Evolutionary conservation across 352 stramenopile genomes (phyloP).

Genomic region (Pythium graminicola): DNA sequence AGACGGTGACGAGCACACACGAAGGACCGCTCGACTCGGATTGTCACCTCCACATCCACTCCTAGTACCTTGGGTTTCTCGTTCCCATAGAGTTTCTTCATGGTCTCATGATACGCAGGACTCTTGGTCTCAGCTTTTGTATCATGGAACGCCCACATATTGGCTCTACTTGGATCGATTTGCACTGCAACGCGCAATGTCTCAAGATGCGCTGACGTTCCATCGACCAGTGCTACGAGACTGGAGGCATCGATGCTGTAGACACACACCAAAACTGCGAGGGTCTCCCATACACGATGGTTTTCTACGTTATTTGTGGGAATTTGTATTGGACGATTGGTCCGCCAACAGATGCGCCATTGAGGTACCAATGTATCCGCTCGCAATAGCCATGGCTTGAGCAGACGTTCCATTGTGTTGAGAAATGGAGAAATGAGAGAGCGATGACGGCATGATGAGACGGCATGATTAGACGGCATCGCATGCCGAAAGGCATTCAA

Average conservation of each 20-base stretch:
- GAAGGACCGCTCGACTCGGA: neutral
- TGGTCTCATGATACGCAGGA: neutral
- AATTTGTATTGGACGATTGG: neutral
- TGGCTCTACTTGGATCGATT: neutral
- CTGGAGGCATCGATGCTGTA: too few species aligned
- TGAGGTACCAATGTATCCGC: conserved; percentile 1
- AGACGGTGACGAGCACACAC: neutral
- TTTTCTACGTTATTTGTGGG: neutral
- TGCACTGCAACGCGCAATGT: neutral
- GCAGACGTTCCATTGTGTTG: conserved; percentile 1
- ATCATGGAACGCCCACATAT: neutral
- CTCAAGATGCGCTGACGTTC: too few species aligned
- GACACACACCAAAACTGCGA: conserved; percentile 7
- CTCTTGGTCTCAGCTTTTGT: neutral
- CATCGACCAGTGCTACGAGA: too few species aligned
- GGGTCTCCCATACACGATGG: neutral
- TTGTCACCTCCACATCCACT: neutral
- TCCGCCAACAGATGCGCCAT: neutral
- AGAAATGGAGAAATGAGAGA: neutral
- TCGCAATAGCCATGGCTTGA: neutral
- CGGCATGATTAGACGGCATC: conserved; percentile 5
- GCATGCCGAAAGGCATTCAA: too few species aligned
- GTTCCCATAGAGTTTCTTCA: neutral
- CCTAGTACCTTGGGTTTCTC: too few species aligned
- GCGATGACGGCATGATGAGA: conserved; percentile 3